Conservation (phyloP, 257 asterid species). For the Solanum clarkiae region DNA sequence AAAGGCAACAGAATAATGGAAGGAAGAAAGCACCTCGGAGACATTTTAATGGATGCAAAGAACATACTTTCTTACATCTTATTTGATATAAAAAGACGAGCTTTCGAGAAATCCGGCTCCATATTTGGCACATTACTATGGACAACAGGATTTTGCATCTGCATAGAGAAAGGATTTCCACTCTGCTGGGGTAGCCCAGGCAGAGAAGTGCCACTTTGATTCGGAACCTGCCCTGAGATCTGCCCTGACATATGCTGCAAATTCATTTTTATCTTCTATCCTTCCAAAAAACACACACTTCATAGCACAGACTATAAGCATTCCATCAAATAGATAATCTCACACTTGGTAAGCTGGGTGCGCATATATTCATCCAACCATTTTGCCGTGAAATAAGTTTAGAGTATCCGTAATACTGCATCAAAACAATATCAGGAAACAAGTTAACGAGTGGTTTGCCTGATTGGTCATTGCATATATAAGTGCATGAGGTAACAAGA, state of each 20-base stretch:
- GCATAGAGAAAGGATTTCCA: constrained; percentile 48
- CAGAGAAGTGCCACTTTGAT: constrained; percentile 41
- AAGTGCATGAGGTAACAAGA: not conserved
- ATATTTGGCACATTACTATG: constrained; percentile 27
- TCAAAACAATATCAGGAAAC: not conserved
- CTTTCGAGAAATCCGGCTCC: constrained; percentile 40
- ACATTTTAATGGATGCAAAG: not conserved
- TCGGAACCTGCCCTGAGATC: constrained; percentile 55
- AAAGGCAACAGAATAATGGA: not conserved
- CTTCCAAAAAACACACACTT: not conserved
- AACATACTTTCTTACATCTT: constrained; percentile 49
- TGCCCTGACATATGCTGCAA: constrained; percentile 57
- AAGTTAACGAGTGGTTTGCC: not conserved
- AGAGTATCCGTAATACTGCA: not conserved
- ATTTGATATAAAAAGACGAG: constrained; percentile 38
- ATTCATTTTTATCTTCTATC: constrained; percentile 36
- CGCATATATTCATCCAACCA: not conserved
- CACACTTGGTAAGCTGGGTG: not conserved
- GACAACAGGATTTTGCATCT: constrained; percentile 58
- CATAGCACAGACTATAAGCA: not conserved
- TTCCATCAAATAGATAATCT: not conserved
- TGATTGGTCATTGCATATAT: not conserved
- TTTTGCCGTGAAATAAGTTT: not conserved
- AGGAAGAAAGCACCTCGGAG: not conserved
- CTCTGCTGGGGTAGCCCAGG: constrained; percentile 52